Evolutionary conservation across 2,329 filamentous ascomycete genomes (phyloP).

Genomic region (Fusarium sp.): DNA sequence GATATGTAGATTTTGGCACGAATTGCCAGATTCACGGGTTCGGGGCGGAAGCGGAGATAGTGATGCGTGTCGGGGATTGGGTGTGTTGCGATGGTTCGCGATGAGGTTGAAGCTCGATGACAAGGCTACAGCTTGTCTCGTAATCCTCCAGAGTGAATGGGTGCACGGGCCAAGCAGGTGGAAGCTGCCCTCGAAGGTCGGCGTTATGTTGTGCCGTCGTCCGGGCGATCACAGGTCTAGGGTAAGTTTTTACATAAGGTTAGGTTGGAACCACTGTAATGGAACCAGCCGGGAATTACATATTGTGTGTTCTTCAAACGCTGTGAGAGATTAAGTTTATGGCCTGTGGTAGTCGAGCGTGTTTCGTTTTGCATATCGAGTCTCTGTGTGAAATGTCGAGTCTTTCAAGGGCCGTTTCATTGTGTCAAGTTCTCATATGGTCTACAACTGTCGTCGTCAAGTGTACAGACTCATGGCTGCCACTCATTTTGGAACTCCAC

Average conservation of each 20-base stretch:
- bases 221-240: constrained; percentile 16
- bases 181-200: constrained; percentile 23
- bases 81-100: constrained; percentile 35
- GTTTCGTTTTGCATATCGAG: neutral
- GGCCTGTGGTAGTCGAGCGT: neutral
- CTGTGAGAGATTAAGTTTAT: neutral
- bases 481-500: neutral
- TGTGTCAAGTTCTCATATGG: neutral
- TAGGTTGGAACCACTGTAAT: neutral
- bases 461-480: neutral
- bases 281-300: neutral
- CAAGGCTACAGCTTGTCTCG: constrained; percentile 51
- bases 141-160: constrained; percentile 41
- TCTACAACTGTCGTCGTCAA: neutral
- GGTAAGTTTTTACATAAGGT: constrained; percentile 4
- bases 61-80: constrained; percentile 26
- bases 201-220: constrained; percentile 33
- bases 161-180: constrained; percentile 37
- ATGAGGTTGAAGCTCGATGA: constrained; percentile 47
- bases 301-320: neutral
- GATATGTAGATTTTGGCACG: neutral
- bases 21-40: constrained; percentile 2
- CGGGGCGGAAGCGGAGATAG: constrained; percentile 10
- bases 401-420: neutral
- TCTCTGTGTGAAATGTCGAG: neutral